Evolutionary conservation across 495 filamentous ascomycete species (phyloP), one percentile per base, ranked within the genome.

Genomic region (Neurospora discreta): DNA sequence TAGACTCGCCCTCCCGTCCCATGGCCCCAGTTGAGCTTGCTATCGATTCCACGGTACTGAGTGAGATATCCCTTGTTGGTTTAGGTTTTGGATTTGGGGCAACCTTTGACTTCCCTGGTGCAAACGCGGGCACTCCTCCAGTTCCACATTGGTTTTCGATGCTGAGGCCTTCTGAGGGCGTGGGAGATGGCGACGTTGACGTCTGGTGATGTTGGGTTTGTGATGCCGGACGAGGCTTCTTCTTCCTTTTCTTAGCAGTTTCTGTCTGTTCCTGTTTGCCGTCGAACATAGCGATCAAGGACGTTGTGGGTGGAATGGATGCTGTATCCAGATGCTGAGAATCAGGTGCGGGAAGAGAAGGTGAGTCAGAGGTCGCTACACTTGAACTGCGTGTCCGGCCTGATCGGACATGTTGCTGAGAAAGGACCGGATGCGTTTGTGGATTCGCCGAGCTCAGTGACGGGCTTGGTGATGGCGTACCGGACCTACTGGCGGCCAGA

Each of bases 201-300:
- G 46, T 58, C 20, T 44, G 42, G 18, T 67, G 52, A 65, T 65
- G 30, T 65, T 65, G n/a, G 3, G 72, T 7, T 58, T 44, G 18
- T 20, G 20, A 16, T 40, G 9, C 20, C 3, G 46, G 68, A 60
- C 40, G 39, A 10, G 60, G 68, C n/a, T 71, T 23, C 39, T 74
- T 70, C 70, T 70, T 77, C 73, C 70, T 77, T 73, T 76, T 84
- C 79, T 84, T 85, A n/a, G 81, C 77, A 11, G 81, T 78, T 38
- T 81, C 78, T 68, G 73, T 73, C 42, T 77, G 76, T 7, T 58
- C 70, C 60, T 58, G 44, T 71, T 80, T 75, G 74, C 73, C 75
- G 79, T 92, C 90, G 74, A 90, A 92, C 73, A 91, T 80, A 18
- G 84, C 82, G 68, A 91, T 86, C 23, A 91, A 80, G 10, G 87